Base-by-base conservation (phyloP, 139 green algal genomes). In the Choricystis sp. region DNA sequence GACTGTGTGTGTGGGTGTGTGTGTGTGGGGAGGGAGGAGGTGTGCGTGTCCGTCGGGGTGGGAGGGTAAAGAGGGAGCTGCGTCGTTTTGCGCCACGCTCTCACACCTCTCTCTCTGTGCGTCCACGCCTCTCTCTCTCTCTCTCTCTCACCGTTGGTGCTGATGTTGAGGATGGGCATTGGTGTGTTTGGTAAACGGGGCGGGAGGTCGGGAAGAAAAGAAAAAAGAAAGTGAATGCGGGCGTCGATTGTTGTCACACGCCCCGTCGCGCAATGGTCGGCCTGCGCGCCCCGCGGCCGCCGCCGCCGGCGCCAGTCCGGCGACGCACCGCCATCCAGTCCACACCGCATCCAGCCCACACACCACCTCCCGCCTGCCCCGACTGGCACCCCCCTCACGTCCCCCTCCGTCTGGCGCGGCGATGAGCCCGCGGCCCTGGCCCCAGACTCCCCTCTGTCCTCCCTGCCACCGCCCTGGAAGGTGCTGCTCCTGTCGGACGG, bases 401-500 rank as follows among this genome's bases (percentile, higher is more conserved):
- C 40, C 9, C 40, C 40, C 40, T 52, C 40, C 40, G 9, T 52
- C 40, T 52, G 40, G 40, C 16, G 9, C 40, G 40, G 40, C 40
- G 40, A 52, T 16, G 40, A 52, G 40, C 16, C 40, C 40, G 40
- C 40, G 9, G 40, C 40, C 40, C 9, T 16, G 40, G 9, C 40
- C 9, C 9, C 40, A 9, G 9, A 9, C 40, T 21, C 40, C 40
- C 40, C 40, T 9, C 40, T 52, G 40, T 9, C 40, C 9, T 9
- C 40, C 40, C 40, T 52, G 40, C 40, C 40, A 16, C 23, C 24
- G 4, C 31, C 4, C 22, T 70, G 66, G 30, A 73, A 63, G 25
- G 24, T 96, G 22, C 74, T 95, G 55, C 74, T 97, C 1, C 72
- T 98, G 3, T 94, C 81, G 69, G 92, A 98, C 70, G 92, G 92